These are phyloP conservation scores for Orobanche coerulescens DNA, from an alignment of 257 asterid species.

Conservation along the genomic window DNA sequence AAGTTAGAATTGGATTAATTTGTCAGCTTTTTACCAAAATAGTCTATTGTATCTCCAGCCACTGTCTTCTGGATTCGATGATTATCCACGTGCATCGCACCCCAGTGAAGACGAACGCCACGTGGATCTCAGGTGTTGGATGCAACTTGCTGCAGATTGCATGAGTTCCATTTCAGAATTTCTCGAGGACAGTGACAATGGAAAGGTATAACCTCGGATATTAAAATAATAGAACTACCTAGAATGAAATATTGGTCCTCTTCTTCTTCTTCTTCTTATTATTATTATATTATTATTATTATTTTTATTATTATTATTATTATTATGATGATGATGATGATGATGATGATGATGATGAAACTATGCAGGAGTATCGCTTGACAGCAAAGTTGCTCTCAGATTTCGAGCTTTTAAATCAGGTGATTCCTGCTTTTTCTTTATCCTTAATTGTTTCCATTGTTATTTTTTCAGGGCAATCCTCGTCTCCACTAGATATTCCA, in stretches of 20 bases:
- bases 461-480: background rate
- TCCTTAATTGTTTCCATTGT: background rate
- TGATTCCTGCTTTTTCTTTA: slow-evolving; percentile 19
- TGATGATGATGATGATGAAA: too few relatives aligned
- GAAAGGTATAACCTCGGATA: slow-evolving; percentile 39
- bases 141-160: slow-evolving; percentile 94
- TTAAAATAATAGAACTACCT: background rate
- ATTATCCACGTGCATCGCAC: slow-evolving; percentile 99
- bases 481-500: slow-evolving; percentile 7
- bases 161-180: slow-evolving; percentile 78
- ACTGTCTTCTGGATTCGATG: slow-evolving; percentile 93
- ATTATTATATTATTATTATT: too few relatives aligned
- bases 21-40: slow-evolving; percentile 18
- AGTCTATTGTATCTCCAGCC: slow-evolving; percentile 43
- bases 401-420: slow-evolving; percentile 88
- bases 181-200: slow-evolving; percentile 50
- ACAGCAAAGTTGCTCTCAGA: slow-evolving; percentile 77
- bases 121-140: slow-evolving; percentile 98
- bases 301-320: too few relatives aligned
- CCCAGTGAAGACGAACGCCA: slow-evolving; percentile 93
- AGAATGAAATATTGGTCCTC: background rate
- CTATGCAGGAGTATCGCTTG: slow-evolving; percentile 58
- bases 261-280: too few relatives aligned
- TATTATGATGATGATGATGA: too few relatives aligned
- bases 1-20: slow-evolving; percentile 1